phyloP scores from a whole-genome alignment of 116 monocot species.

The Trichopus zeylanicus region DNA sequence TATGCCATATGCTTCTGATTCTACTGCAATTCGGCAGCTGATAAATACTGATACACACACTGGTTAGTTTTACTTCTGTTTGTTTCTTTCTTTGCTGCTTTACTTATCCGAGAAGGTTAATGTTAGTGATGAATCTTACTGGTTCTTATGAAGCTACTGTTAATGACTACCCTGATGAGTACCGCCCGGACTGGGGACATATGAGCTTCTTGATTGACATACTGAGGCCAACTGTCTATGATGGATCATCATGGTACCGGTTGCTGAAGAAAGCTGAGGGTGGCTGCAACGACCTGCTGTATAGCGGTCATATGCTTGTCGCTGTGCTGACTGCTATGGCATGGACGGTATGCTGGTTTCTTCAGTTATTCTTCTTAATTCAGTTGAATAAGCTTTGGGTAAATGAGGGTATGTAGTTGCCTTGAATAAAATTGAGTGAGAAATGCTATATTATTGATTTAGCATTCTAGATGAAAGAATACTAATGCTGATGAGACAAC shows the following conservation, averaged over 20 bases:
- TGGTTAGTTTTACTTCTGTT: constrained; percentile 23
- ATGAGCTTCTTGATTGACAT: constrained; percentile 82
- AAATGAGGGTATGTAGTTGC: not conserved
- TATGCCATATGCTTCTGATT: constrained; percentile 68
- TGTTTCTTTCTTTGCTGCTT: constrained; percentile 1
- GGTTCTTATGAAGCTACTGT: constrained; percentile 19
- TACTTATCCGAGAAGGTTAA: no score
- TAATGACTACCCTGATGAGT: constrained; percentile 61
- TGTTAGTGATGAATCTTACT: not conserved
- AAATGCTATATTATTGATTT: no score
- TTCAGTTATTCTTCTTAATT: not conserved
- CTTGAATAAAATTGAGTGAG: no score
- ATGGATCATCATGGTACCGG: constrained; percentile 77
- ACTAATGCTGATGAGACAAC: no score
- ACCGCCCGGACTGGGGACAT: constrained; percentile 74
- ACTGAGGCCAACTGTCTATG: constrained; percentile 57
- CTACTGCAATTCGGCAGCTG: constrained; percentile 49
- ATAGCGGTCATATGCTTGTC: constrained; percentile 97
- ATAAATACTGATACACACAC: constrained; percentile 50
- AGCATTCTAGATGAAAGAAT: no score
- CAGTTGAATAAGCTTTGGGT: not conserved
- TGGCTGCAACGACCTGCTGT: constrained; percentile 92
- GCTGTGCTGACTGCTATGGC: constrained; percentile 97
- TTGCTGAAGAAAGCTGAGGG: constrained; percentile 83
- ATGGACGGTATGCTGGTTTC: constrained; percentile 67